A percentile compares a stretch with the other conserved stretches of the same genome.
Evolutionary conservation across 2,329 filamentous ascomycete species (phyloP).

Genomic region (Aspergillus novoparasiticus): DNA sequence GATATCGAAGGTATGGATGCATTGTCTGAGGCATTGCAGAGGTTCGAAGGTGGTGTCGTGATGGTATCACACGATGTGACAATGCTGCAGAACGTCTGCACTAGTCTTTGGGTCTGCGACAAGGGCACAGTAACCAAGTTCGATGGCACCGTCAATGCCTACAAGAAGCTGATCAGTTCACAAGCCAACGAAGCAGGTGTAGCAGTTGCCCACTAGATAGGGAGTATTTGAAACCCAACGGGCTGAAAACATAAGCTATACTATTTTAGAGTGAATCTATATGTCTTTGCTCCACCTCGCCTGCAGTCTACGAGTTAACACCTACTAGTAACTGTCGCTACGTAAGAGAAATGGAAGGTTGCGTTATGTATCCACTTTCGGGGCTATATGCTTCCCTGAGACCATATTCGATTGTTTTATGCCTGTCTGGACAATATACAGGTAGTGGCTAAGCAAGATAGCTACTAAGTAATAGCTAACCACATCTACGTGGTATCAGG

Average conservation of each 20-base stretch:
- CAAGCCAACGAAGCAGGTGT: slow-evolving; percentile 89
- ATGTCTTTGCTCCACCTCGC: background rate
- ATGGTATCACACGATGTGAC: slow-evolving; percentile 99
- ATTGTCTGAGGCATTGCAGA: slow-evolving; percentile 76
- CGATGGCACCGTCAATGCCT: slow-evolving; percentile 88
- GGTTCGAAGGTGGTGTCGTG: slow-evolving; percentile 91
- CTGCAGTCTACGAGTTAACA: background rate
- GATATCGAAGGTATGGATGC: slow-evolving; percentile 99
- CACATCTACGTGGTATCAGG: background rate
- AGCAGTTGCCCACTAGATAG: slow-evolving; percentile 46
- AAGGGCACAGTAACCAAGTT: slow-evolving; percentile 94
- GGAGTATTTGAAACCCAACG: slow-evolving; percentile 3
- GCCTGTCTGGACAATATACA: background rate
- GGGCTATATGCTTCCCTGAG: background rate
- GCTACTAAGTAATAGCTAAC: background rate
- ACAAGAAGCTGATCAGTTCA: slow-evolving; percentile 93
- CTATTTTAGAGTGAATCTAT: too few relatives aligned
- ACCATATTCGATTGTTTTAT: background rate
- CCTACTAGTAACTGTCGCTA: background rate
- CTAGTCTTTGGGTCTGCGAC: slow-evolving; percentile 94
- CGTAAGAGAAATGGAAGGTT: background rate
- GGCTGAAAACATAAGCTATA: background rate
- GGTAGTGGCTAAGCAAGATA: too few relatives aligned
- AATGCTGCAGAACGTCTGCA: slow-evolving; percentile 96
- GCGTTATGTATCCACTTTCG: background rate